Percentiles rank a stretch among this genome's conserved stretches.
Conservation (phyloP, 164 flowering plant species). For the Dillenia turbinata region DNA sequence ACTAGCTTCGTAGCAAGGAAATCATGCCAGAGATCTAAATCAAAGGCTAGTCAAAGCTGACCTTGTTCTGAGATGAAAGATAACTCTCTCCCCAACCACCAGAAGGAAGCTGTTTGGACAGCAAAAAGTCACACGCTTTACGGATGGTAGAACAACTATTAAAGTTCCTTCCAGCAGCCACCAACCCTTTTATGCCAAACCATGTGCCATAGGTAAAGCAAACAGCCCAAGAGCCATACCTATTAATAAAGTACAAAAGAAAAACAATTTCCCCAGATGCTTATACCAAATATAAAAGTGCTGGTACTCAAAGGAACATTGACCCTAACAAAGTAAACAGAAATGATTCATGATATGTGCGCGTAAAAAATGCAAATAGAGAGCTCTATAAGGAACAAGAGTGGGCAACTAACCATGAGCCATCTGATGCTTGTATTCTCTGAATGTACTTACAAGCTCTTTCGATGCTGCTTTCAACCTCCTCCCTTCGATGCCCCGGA, state of each 20-base stretch:
- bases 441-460: slow-evolving; percentile 69
- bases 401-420: slow-evolving; percentile 61
- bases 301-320: too few species aligned
- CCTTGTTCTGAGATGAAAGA: slow-evolving; percentile 88
- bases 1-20: too few species aligned
- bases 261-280: not conserved
- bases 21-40: too few species aligned
- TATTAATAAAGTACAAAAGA: slow-evolving; percentile 12
- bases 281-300: too few species aligned
- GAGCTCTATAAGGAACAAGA: not conserved
- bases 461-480: slow-evolving; percentile 53
- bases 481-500: slow-evolving; percentile 72
- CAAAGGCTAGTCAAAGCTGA: slow-evolving; percentile 8
- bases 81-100: slow-evolving; percentile 99
- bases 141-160: slow-evolving; percentile 49
- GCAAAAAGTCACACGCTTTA: slow-evolving; percentile 77
- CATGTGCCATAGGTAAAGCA: slow-evolving; percentile 89
- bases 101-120: slow-evolving; percentile 77
- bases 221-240: slow-evolving; percentile 97
- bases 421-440: slow-evolving; percentile 72
- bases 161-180: slow-evolving; percentile 70
- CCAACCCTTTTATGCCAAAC: slow-evolving; percentile 84
- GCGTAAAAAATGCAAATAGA: too few species aligned
- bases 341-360: too few species aligned
- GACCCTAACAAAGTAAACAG: too few species aligned